These are phyloP conservation scores for Microdochium trichocladiopsis DNA, from an alignment of 2,329 filamentous ascomycete genomes.

Conservation along the genomic window DNA sequence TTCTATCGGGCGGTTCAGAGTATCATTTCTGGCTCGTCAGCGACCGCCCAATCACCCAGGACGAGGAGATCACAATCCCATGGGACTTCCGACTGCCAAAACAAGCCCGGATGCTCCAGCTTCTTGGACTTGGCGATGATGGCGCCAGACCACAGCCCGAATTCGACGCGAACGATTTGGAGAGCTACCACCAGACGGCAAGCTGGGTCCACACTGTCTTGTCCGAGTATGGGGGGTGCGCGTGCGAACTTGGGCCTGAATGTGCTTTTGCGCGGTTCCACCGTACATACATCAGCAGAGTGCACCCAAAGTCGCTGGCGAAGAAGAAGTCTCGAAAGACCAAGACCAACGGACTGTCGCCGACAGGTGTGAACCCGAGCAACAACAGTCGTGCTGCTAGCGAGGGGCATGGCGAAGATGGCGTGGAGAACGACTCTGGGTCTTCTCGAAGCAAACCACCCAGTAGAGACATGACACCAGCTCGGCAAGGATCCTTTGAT, in stretches of 20 bases:
- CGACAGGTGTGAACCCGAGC: slow-evolving; percentile 54
- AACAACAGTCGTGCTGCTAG: slow-evolving; percentile 58
- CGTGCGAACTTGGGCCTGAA: slow-evolving; percentile 58
- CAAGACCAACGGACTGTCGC: slow-evolving; percentile 49
- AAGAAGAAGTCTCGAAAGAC: slow-evolving; percentile 49
- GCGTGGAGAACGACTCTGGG: slow-evolving; percentile 46
- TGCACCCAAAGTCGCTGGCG: slow-evolving; percentile 27
- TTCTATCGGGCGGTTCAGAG: slow-evolving; percentile 68
- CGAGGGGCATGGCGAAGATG: slow-evolving; percentile 51
- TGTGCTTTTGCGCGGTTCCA: slow-evolving; percentile 60
- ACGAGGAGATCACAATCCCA: slow-evolving; percentile 55
- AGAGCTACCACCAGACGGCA: slow-evolving; percentile 49
- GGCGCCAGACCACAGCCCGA: slow-evolving; percentile 40
- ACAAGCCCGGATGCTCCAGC: slow-evolving; percentile 46
- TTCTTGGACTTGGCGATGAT: slow-evolving; percentile 58
- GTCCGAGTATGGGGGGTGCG: slow-evolving; percentile 74
- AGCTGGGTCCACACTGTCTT: slow-evolving; percentile 64
- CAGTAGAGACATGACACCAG: slow-evolving; percentile 59
- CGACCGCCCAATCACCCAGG: slow-evolving; percentile 62
- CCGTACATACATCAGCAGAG: slow-evolving; percentile 44
- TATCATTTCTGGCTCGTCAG: slow-evolving; percentile 94
- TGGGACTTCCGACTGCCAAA: slow-evolving; percentile 63
- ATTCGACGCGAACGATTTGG: slow-evolving; percentile 48
- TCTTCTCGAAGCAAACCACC: slow-evolving; percentile 57
- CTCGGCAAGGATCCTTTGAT: slow-evolving; percentile 51